Evolutionary conservation across 164 flowering plant genomes (phyloP).

Genomic region (Saururus chinensis): DNA sequence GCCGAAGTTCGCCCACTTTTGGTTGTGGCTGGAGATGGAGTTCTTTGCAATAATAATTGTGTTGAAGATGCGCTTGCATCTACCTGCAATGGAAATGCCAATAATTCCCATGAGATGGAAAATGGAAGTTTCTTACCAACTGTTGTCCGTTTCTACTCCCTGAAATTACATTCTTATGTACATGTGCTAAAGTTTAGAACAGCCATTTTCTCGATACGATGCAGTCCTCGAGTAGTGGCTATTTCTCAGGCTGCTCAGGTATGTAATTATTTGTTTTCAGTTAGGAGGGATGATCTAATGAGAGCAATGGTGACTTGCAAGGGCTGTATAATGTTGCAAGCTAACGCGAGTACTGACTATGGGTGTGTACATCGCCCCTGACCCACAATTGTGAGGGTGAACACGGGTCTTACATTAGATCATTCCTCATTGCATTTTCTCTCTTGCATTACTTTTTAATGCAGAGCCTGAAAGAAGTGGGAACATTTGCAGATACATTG

Average conservation of each 20-base stretch:
- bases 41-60: conserved; percentile 20
- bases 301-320: too few species aligned
- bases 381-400: too few species aligned
- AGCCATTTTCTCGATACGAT: conserved; percentile 52
- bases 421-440: not conserved
- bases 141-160: conserved; percentile 55
- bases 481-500: conserved; percentile 59
- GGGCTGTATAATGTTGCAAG: too few species aligned
- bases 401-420: too few species aligned
- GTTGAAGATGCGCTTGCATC: conserved; percentile 24
- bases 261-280: not conserved
- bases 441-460: not conserved
- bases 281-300: not conserved
- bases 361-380: too few species aligned
- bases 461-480: not conserved
- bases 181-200: conserved; percentile 62
- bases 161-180: conserved; percentile 61
- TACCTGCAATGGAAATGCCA: conserved; percentile 22
- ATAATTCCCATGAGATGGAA: conserved; percentile 22
- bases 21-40: conserved; percentile 49
- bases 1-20: conserved; percentile 51
- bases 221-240: conserved; percentile 71
- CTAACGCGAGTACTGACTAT: too few species aligned
- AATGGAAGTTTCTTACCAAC: conserved; percentile 37
- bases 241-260: conserved; percentile 72